These are phyloP conservation scores for Drosera spatulata DNA, from an alignment of 179 eudicot species.

Conservation along the genomic window DNA sequence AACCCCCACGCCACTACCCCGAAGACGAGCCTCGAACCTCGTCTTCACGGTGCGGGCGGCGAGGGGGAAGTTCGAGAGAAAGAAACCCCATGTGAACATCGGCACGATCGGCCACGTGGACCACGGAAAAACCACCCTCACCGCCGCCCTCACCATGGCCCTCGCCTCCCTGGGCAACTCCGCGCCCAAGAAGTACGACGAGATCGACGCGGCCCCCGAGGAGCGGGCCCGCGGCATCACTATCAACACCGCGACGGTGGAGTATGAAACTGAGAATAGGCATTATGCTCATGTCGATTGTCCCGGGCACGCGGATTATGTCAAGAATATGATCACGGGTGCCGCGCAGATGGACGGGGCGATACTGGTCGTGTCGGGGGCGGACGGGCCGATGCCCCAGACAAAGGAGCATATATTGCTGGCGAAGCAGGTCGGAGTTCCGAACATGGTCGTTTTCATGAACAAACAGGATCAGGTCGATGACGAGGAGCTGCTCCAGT, in stretches of 20 bases:
- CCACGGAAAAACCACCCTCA: conserved; percentile 91
- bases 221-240: conserved; percentile 91
- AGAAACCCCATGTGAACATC: conserved; percentile 84
- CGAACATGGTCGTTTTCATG: conserved; percentile 60
- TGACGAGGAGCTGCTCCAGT: conserved; percentile 55
- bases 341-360: conserved; percentile 99
- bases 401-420: conserved; percentile 76
- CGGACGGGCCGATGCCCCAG: conserved; percentile 94
- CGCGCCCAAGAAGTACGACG: conserved; percentile 84
- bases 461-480: conserved; percentile 79
- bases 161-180: conserved; percentile 54
- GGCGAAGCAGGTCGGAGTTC: conserved; percentile 84
- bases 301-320: conserved; percentile 45
- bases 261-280: conserved; percentile 79
- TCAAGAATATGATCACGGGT: conserved; percentile 76
- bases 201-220: conserved; percentile 93
- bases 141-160: conserved; percentile 93
- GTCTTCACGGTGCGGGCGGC: conserved; percentile 65
- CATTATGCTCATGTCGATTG: conserved; percentile 60
- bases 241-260: conserved; percentile 90
- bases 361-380: conserved; percentile 64
- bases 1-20: conserved; percentile 21
- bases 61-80: conserved; percentile 83
- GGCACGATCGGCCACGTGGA: conserved; percentile 96
- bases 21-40: conserved; percentile 3